Evolutionary conservation across 768 basidiomycete genomes (phyloP).

Genomic region (Daedaleopsis sinensis): DNA sequence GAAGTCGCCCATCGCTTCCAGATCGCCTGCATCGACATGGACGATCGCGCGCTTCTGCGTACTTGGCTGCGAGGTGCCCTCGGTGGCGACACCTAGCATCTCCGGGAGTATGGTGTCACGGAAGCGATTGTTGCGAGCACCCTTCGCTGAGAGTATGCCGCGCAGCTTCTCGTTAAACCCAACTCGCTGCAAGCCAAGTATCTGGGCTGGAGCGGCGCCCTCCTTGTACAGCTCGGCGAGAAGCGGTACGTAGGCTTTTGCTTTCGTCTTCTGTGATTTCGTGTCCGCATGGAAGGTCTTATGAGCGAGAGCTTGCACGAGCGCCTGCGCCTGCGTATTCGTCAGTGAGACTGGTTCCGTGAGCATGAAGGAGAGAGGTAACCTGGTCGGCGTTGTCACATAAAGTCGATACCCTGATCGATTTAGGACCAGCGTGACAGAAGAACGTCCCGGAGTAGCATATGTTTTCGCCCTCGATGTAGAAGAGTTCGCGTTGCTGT

Average conservation of each 20-base stretch:
- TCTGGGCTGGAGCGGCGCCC: neutral
- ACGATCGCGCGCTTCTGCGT: neutral
- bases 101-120: neutral
- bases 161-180: conserved; percentile 16
- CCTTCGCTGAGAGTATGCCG: conserved; percentile 4
- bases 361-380: neutral
- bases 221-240: conserved; percentile 4
- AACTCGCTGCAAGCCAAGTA: conserved; percentile 18
- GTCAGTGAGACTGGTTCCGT: neutral
- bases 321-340: neutral
- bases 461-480: conserved; percentile 6
- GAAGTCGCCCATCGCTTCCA: neutral
- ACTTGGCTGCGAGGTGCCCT: neutral
- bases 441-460: conserved; percentile 19
- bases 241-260: conserved; percentile 7
- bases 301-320: neutral
- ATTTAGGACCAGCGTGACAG: conserved; percentile 6
- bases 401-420: neutral
- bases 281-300: conserved; percentile 1
- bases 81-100: neutral
- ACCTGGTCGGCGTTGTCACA: neutral
- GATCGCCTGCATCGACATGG: neutral
- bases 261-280: conserved; percentile 7
- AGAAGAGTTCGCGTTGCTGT: conserved; percentile 11
- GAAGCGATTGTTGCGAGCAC: conserved; percentile 4